These are phyloP conservation scores for Globisporangium splendens DNA, from an alignment of 352 stramenopile species.

Conservation along the genomic window DNA sequence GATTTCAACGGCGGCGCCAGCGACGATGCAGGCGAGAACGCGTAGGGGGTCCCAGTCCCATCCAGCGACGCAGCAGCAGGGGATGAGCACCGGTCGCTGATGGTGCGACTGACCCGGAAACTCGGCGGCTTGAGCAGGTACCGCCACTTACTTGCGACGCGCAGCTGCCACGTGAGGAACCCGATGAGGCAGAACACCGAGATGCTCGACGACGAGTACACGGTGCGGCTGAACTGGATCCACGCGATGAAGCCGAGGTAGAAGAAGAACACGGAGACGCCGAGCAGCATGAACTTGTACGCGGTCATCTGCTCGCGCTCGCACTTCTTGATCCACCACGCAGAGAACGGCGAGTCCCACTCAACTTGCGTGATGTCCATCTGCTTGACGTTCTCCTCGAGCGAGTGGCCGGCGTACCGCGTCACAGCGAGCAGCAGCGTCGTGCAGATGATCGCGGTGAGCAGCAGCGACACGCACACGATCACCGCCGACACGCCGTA, in stretches of 20 bases:
- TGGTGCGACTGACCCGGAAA: not conserved
- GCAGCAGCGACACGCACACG: constrained; percentile 56
- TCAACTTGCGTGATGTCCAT: constrained; percentile 49
- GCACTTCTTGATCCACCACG: constrained; percentile 64
- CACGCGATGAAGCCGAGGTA: constrained; percentile 57
- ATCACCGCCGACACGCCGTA: constrained; percentile 44
- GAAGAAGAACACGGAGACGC: constrained; percentile 69
- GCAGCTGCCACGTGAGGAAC: constrained; percentile 62
- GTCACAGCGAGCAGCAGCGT: constrained; percentile 66
- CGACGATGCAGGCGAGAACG: no score
- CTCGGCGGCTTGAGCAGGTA: constrained; percentile 57
- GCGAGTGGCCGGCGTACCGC: constrained; percentile 46
- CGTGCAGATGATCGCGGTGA: constrained; percentile 64
- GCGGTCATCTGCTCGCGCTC: constrained; percentile 67
- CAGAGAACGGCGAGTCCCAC: constrained; percentile 49
- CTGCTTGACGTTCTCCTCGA: constrained; percentile 47
- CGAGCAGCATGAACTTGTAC: constrained; percentile 70
- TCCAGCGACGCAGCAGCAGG: not conserved
- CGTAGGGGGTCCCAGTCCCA: no score
- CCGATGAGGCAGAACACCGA: constrained; percentile 40
- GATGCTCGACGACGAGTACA: constrained; percentile 37
- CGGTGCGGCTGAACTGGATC: constrained; percentile 63
- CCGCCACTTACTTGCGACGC: constrained; percentile 69
- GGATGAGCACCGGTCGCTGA: constrained; percentile 1
- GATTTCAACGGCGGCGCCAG: no score